A percentile compares a stretch with the other conserved stretches of the same genome.
Evolutionary conservation across 345 rosid species (phyloP).

Genomic region (Citrus maxima): DNA sequence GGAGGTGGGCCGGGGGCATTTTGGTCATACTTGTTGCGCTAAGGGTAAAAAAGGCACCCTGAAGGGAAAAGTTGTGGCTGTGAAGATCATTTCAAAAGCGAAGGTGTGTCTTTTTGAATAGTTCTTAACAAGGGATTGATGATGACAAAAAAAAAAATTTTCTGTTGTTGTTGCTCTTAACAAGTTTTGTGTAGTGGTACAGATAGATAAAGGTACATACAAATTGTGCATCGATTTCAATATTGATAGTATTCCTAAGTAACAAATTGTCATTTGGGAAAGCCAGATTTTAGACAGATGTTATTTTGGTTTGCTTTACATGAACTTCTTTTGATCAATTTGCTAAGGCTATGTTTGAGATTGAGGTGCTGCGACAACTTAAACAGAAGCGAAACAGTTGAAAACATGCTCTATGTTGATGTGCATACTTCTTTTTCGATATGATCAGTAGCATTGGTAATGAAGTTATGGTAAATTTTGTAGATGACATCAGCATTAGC

Average conservation of each 20-base stretch:
- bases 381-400: background rate
- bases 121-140: background rate
- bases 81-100: conserved; percentile 90
- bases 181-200: background rate
- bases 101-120: conserved; percentile 43
- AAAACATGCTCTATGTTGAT: background rate
- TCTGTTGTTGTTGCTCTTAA: background rate
- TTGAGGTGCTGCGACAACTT: background rate
- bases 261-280: background rate
- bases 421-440: background rate
- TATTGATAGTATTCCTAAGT: background rate
- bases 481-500: conserved; percentile 93
- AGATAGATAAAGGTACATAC: background rate
- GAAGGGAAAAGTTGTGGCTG: conserved; percentile 80
- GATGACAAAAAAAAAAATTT: too few relatives aligned
- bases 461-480: conserved; percentile 18
- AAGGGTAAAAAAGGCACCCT: conserved; percentile 77
- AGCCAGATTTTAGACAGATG: background rate
- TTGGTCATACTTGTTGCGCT: conserved; percentile 95
- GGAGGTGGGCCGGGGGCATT: conserved; percentile 96
- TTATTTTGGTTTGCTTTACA: background rate
- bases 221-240: background rate
- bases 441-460: conserved; percentile 1
- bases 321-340: background rate
- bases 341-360: background rate